phyloP scores from a whole-genome alignment of 2,329 filamentous ascomycete species.

The Penicillium sp. region DNA sequence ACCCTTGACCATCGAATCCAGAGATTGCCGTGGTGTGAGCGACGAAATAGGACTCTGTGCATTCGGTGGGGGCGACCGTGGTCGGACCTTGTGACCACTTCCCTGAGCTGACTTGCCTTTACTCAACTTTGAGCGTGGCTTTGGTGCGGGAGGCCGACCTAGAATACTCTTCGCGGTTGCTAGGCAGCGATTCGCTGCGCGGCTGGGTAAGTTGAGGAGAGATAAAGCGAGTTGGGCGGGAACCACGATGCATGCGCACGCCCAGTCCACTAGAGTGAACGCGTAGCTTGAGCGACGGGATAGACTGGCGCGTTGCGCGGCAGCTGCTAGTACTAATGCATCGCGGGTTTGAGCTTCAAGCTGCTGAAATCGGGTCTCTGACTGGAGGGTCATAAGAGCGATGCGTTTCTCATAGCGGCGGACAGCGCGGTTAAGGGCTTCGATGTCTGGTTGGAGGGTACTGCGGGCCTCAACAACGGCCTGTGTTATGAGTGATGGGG shows the following conservation, averaged over 20 bases:
- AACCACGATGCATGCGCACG: constrained; percentile 36
- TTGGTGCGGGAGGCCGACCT: neutral
- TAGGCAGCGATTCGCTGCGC: constrained; percentile 22
- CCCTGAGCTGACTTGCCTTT: constrained; percentile 25
- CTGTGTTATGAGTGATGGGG: constrained; percentile 42
- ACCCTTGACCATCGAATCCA: neutral
- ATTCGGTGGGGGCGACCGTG: constrained; percentile 2
- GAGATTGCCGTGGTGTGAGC: constrained; percentile 1
- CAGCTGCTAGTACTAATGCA: constrained; percentile 75
- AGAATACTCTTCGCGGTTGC: constrained; percentile 9
- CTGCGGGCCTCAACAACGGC: constrained; percentile 59
- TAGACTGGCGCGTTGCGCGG: constrained; percentile 50
- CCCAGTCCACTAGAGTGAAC: constrained; percentile 36
- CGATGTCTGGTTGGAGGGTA: constrained; percentile 74
- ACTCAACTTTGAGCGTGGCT: neutral
- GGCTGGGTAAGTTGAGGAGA: constrained; percentile 33
- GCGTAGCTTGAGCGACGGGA: constrained; percentile 26
- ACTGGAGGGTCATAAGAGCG: constrained; percentile 70
- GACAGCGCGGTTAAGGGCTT: constrained; percentile 83
- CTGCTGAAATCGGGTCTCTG: constrained; percentile 70
- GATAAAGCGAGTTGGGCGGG: constrained; percentile 35
- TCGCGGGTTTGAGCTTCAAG: constrained; percentile 73
- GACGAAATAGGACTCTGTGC: neutral
- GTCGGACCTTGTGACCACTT: neutral
- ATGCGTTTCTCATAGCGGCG: constrained; percentile 89